phyloP scores from a whole-genome alignment of 345 rosid species.

The Salix purpurea region DNA sequence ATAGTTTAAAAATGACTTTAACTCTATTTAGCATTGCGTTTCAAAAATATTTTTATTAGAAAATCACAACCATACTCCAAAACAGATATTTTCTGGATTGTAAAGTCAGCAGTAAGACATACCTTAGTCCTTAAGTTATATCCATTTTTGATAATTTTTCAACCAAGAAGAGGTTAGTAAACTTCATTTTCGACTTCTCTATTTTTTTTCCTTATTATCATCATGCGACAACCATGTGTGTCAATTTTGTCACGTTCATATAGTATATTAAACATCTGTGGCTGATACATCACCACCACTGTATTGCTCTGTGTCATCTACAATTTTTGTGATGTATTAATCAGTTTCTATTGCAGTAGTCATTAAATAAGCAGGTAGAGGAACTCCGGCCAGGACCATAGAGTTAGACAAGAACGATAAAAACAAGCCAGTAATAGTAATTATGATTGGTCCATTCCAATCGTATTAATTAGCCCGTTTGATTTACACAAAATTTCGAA shows the following conservation, averaged over 20 bases:
- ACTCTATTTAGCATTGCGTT: too few relatives aligned
- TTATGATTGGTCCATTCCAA: constrained; percentile 6
- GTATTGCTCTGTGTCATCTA: neutral
- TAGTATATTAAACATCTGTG: neutral
- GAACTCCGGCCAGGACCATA: neutral
- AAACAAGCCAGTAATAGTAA: neutral
- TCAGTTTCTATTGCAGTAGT: too few relatives aligned
- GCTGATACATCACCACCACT: neutral
- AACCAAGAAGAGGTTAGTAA: constrained; percentile 13
- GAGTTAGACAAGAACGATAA: neutral
- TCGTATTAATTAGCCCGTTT: neutral
- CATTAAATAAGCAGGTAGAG: neutral
- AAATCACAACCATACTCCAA: too few relatives aligned
- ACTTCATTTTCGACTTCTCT: constrained; percentile 13
- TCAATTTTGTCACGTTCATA: constrained; percentile 8
- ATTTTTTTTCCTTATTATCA: constrained; percentile 10
- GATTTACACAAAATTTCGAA: neutral
- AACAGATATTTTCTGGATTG: neutral
- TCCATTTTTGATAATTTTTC: neutral
- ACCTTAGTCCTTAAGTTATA: constrained; percentile 21
- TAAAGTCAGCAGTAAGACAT: too few relatives aligned
- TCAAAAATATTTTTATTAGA: too few relatives aligned
- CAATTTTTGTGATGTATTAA: too few relatives aligned
- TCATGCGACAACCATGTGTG: neutral
- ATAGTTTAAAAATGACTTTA: too few relatives aligned